Evolutionary conservation across 352 stramenopile species (phyloP), one percentile per base, ranked within the genome.

Genomic region (Discostella stelligera): DNA sequence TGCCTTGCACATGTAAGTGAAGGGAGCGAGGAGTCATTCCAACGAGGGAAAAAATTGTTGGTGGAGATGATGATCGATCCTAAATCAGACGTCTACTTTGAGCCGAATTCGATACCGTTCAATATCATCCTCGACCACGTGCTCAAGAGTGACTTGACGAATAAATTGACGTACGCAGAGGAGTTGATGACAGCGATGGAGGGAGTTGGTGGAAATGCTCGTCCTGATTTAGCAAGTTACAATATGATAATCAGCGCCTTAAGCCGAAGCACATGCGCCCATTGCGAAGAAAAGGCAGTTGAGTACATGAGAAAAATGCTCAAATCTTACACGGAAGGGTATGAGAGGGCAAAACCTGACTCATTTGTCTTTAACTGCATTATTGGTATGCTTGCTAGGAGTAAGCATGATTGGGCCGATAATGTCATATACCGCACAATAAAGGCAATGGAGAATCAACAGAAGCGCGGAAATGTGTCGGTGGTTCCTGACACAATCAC

Each of bases 321-420:
- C 25, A 52, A 66, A 63, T 73, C 69, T 11, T 83, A 79, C 64
- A 83, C 48, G 20, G 69, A 76, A 23, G 48, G 66, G 52, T 83
- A 83, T 69, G 16, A 55, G 23, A 72, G 63, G 14, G 75, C 75
- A 13, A 79, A 79, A 39, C 75, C 75, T 14, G 59, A 60, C 18
- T 83, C 75, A 0, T 83, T 76, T 37, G 58, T 66, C 48, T 83
- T 79, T 58, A 83, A 83, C 21, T 79, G 68, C 44, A 27, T 74
- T 14, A 83, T 83, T 25, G 67, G 46, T 20, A 83, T 83, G 75
- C 63, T 83, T 52, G 39, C 60, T 16, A 65, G 75, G 37, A 72
- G 63, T 55, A 71, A 78, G 9, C 13, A 69, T 44, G 56, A 77
- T 10, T 75, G 64, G 69, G 68, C 69, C 14, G 50, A 74, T 66